Evolutionary conservation across 306 rosid genomes (phyloP), one percentile per base, ranked within the genome.

Genomic region (cucumber (Cucumis sativus)): DNA sequence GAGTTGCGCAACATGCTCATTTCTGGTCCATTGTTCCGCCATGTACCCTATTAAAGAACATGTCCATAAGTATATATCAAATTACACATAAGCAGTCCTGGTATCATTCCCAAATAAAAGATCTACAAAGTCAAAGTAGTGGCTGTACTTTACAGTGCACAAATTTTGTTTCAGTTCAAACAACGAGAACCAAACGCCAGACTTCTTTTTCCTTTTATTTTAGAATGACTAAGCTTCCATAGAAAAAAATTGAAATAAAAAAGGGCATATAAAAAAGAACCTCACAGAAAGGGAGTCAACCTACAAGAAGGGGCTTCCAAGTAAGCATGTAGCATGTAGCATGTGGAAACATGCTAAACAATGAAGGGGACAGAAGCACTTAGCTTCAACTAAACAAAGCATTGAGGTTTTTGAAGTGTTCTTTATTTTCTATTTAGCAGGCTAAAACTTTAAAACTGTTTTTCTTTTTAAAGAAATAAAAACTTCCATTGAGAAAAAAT

Each of bases 11-110:
- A 86, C 88, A 94, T 78, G 79, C 84, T 66, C 83, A 80, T 83
- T 75, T 90, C 97, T 41, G 88, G 82, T 55, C 78, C 84, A 82
- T 80, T 95, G 78, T 74, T 91, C 82, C 91, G 93, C 89, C 93
- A 87, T 49, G 88, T 89, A 85, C 80, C 82, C 99, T 96, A 83
- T 80, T 79, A 68, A 68, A 84, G 35, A 84, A 82, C 79, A 39
- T n/a, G 85, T 84, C 64, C 74, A 66, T 30, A 73, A 73, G 62
- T 73, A 9, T 30, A 51, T 49, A 28, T 10, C 20, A 28, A 52
- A 16, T 1, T 71, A 33, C 16, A 1, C 25, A 72, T 16, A 51
- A 59, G 18, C 40, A 28, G 41, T 52, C 45, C n/a, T 30, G 21
- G 41, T 15, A 51, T 30, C 10, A 2, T 30, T 52, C 77, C 62